Percentiles rank a stretch among this genome's conserved stretches.
phyloP scores from a whole-genome alignment of 805 yeast species.

The Saccharomycopsis capsularis region DNA sequence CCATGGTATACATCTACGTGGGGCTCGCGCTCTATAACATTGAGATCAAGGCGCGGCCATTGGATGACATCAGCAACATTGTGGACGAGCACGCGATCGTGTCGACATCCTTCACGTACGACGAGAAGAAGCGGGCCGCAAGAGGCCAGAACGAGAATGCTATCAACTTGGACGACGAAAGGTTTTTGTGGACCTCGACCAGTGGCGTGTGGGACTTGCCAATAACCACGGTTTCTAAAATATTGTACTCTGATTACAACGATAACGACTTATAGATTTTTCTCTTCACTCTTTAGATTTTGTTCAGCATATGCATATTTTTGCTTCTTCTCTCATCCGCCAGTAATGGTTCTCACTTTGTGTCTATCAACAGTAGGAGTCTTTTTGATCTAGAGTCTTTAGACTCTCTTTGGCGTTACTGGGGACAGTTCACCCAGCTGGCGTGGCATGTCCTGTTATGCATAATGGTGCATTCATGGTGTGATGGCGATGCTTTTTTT shows the following conservation, averaged over 20 bases:
- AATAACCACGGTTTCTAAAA: constrained; percentile 57
- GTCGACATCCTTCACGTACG: background rate
- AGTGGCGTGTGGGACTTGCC: constrained; percentile 89
- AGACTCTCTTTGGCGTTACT: too few species aligned
- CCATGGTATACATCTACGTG: constrained; percentile 65
- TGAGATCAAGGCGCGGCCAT: constrained; percentile 59
- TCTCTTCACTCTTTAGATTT: too few species aligned
- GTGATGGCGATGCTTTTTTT: too few species aligned
- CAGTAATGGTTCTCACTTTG: too few species aligned
- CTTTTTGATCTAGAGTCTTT: too few species aligned
- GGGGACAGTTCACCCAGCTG: too few species aligned
- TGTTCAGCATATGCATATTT: too few species aligned
- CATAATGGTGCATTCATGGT: too few species aligned
- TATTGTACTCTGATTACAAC: constrained; percentile 38
- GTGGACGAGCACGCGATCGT: constrained; percentile 57
- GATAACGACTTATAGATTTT: background rate
- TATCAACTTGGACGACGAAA: constrained; percentile 24
- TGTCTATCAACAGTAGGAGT: too few species aligned
- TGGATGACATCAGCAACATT: constrained; percentile 55
- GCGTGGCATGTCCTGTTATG: too few species aligned
- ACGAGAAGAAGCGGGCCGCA: background rate
- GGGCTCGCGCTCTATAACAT: constrained; percentile 66
- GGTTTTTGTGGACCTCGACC: constrained; percentile 50
- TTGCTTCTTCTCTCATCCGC: too few species aligned
- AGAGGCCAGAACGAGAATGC: constrained; percentile 8